Percentiles rank a stretch among this genome's conserved stretches.
Evolutionary conservation across 176 grass and related monocot genomes (phyloP).

Genomic region (Tuctoria greenei): DNA sequence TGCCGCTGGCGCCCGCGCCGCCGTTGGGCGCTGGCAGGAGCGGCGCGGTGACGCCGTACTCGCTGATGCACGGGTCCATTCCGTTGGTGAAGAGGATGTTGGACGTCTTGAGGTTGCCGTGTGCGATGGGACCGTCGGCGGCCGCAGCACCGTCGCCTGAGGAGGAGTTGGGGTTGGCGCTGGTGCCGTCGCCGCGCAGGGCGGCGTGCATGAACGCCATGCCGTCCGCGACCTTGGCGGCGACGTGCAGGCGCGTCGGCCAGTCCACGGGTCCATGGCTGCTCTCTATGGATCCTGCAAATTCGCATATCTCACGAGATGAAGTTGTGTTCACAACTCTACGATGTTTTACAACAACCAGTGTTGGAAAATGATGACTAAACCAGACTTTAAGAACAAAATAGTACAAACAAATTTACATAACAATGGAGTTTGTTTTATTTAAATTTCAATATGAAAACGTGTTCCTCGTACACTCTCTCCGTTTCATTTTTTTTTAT

Average conservation of each 20-base stretch:
- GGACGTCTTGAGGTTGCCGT: constrained; percentile 65
- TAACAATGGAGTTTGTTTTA: background rate
- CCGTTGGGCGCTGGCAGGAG: too few species aligned
- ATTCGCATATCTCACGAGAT: background rate
- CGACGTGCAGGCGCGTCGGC: constrained; percentile 45
- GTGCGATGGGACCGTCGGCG: constrained; percentile 34
- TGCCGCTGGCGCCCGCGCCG: too few species aligned
- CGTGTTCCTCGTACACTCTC: too few species aligned
- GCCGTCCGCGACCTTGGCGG: constrained; percentile 50
- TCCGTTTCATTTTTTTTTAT: too few species aligned
- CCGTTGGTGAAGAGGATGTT: constrained; percentile 54
- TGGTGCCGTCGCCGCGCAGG: constrained; percentile 23
- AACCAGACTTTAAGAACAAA: background rate
- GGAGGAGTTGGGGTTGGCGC: background rate
- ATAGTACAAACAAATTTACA: background rate
- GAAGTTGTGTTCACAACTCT: background rate
- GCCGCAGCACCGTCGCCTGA: background rate
- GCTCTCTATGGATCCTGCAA: constrained; percentile 42
- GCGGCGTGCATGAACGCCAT: constrained; percentile 61
- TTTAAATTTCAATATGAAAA: background rate
- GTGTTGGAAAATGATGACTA: background rate
- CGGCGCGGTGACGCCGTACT: constrained; percentile 47
- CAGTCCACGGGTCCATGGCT: constrained; percentile 45
- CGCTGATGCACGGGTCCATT: constrained; percentile 68
- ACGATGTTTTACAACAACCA: background rate